phyloP scores from a whole-genome alignment of 148 eudicot genomes.

The Rheum nobile region DNA sequence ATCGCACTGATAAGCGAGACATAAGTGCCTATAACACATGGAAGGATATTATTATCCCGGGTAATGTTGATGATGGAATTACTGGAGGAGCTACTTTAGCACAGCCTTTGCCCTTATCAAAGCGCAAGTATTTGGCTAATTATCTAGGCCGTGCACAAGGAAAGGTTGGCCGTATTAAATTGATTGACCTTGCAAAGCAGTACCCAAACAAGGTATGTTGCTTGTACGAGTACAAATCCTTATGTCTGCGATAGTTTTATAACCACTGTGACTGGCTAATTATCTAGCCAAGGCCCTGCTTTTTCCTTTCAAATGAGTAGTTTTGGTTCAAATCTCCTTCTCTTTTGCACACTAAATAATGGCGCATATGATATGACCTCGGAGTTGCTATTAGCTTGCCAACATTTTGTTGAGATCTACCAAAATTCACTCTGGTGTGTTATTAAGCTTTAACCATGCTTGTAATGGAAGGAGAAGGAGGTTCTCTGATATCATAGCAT shows the following conservation, averaged over 20 bases:
- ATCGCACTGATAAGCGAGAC: slow-evolving; percentile 90
- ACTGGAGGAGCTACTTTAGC: slow-evolving; percentile 44
- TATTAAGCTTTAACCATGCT: not conserved
- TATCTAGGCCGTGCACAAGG: slow-evolving; percentile 85
- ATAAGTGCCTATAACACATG: slow-evolving; percentile 86
- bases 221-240: not conserved
- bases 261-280: not conserved
- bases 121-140: slow-evolving; percentile 75
- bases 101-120: slow-evolving; percentile 69
- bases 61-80: slow-evolving; percentile 92
- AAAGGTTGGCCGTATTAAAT: slow-evolving; percentile 66
- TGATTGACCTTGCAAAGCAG: slow-evolving; percentile 72
- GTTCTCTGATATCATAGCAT: not conserved
- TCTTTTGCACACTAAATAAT: not conserved
- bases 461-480: not conserved
- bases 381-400: not conserved
- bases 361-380: too few relatives aligned
- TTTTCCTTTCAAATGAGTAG: not conserved
- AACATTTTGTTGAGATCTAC: not conserved
- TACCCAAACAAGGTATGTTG: slow-evolving; percentile 63
- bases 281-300: not conserved
- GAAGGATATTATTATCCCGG: slow-evolving; percentile 94
- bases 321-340: not conserved
- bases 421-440: not conserved
- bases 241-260: not conserved